Conservation (phyloP, 2,329 filamentous ascomycete genomes). For the Venturiaceae sp. region DNA sequence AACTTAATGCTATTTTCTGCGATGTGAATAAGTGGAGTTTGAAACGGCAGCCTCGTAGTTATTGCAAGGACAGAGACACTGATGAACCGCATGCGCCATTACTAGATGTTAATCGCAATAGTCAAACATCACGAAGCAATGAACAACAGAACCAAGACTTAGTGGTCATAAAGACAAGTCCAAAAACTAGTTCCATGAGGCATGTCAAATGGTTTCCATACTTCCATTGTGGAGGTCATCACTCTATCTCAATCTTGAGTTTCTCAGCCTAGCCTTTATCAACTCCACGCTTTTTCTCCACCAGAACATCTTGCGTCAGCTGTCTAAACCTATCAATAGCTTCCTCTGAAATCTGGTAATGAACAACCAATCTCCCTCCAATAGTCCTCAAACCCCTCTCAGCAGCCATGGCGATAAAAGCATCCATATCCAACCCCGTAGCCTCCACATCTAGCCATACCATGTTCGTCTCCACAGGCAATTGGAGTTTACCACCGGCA, state of each 20-base stretch:
- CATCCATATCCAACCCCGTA: conserved; percentile 42
- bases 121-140: too few relatives aligned
- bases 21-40: not conserved
- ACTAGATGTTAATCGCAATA: too few relatives aligned
- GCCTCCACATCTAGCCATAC: conserved; percentile 69
- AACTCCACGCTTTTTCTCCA: not conserved
- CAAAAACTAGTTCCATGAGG: too few relatives aligned
- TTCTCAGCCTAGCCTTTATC: not conserved
- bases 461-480: conserved; percentile 85
- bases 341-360: conserved; percentile 63
- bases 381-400: conserved; percentile 47
- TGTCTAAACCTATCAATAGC: conserved; percentile 33
- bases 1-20: not conserved
- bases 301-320: conserved; percentile 6
- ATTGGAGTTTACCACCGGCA: conserved; percentile 57
- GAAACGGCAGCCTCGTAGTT: too few relatives aligned
- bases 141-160: too few relatives aligned
- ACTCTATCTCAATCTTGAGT: not conserved
- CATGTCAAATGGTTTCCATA: too few relatives aligned
- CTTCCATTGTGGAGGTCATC: too few relatives aligned
- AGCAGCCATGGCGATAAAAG: conserved; percentile 45
- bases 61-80: too few relatives aligned
- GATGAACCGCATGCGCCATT: too few relatives aligned
- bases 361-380: conserved; percentile 54
- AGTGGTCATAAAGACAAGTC: too few relatives aligned